Evolutionary conservation across 2,329 filamentous ascomycete genomes (phyloP), one percentile per base, ranked within the genome.

Genomic region (Keithomyces neogunnii): DNA sequence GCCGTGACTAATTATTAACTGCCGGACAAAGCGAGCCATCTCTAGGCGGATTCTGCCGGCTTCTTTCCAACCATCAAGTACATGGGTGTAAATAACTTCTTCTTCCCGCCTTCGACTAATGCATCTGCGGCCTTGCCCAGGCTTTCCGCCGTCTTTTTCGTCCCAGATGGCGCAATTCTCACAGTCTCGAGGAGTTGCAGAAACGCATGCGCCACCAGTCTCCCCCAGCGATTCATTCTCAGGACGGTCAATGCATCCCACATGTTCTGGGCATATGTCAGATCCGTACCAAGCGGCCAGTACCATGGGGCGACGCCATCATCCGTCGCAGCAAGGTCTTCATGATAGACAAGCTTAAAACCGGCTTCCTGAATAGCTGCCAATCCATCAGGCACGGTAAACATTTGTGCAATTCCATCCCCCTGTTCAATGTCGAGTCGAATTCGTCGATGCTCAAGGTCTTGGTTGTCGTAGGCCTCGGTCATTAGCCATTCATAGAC

Each of bases 401-500:
- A 87, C 89, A 96, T 96, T 73, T 96, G 95, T 59, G 88, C 88
- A 64, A 96, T 96, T 59, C 91, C 91, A 66, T 96, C 85, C 63
- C 91, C 91, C 66, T 89, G 84, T 76, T 96, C 91, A 57, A 96
- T 96, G 58, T 86, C 89, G 13, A 95, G 81, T 53, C 91, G 87
- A 64, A 96, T 92, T 63, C 86, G 81, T 56, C 89, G 85, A 74
- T 96, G 91, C 62, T 84, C 78, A 1, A 86, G 70, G 76, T 95
- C 88, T 55, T 85, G 75, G 66, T 93, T 90, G 74, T 96, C 85
- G 72, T 95, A 96, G n/a, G 84, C 75, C 56, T 95, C 89, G 10
- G 89, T 96, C 91, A 96, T 96, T 62, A 96, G 76, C 91, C 91
- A 96, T 70, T 96, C 91, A 73, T 96, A 96, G 48, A 96, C 90